Base-by-base conservation (phyloP, 2,329 filamentous ascomycete genomes). In the Beauveria brongniartii region DNA sequence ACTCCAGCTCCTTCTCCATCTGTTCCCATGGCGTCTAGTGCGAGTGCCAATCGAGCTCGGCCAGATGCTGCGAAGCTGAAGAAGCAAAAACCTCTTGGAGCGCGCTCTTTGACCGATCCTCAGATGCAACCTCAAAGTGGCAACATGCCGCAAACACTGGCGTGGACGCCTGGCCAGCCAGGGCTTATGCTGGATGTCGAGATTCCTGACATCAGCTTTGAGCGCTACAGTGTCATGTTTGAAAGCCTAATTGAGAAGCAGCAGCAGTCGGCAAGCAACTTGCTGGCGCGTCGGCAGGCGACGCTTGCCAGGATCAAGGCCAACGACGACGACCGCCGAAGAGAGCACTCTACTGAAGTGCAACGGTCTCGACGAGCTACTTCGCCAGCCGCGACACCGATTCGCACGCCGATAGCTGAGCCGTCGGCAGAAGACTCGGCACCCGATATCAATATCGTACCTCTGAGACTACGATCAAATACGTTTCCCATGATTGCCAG, bases 221-320 rank as follows among this genome's bases (percentile, higher is more conserved):
- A 97, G 71, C 81, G 93, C 54, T 97, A 96, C 67, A 96, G 92
- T 67, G 83, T 97, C 65, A 97, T 97, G 92, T 97, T 97, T 69
- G 85, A 87, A 60, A 83, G 83, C 43, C 79, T 97, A 7, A 76
- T 96, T 28, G 82, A 84, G 63, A 72, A 72, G 8, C 71, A 73
- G 44, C 67, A 60, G 65, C 67, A 60, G 65, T 28, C 62, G 4
- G 14, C 55, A 18, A 67, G 71, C 6, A 69, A 70, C 1, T 74
- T 87, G 8, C 73, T 86, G 28, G 79, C 78, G 26, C 79, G 83
- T 61, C 78, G 84, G 47, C 84, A 87, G 65, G 83, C 82, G 8
- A 84, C 81, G 0, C 69, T 86, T 14, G 79, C 84, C 59, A 82
- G 79, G 61, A 73, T 89, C 1, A 82, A 80, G 64, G 79, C 77